Evolutionary conservation across 331 rosid genomes (phyloP), one percentile per base, ranked within the genome.

Genomic region (Quercus tomentella): DNA sequence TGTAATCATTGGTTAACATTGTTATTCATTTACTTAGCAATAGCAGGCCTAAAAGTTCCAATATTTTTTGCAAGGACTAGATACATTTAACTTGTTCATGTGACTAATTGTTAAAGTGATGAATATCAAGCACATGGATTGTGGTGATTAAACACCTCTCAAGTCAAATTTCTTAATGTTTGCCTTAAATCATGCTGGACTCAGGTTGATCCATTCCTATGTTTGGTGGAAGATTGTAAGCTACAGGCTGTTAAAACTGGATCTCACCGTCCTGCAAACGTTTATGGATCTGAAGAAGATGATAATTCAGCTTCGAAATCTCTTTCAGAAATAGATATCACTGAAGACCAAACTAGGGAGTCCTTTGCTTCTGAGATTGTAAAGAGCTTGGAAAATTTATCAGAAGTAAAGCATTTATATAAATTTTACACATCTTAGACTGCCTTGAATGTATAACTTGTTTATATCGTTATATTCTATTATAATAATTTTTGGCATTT

Each of bases 201-300:
- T 81, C 91, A 96, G 98, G 87, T 88, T 82, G 99, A 96, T 72
- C 99, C 99, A 31, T 96, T 91, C 89, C 94, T 96, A 75, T 80
- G 8, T n/a, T 79, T 96, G 76, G 87, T 88, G 72, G 98, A 86
- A 49, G 98, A 92, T 81, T 67, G 76, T 82, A 93, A 93, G 87
- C 86, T 96, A 87, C 90, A 88, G 76, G 91, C 89, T 81, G 87
- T 87, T 75, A 78, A 70, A 65, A 45, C 43, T 74, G 89, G 81
- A 82, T 83, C 86, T 31, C 79, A 80, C 37, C 73, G 65, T 79
- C 80, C 66, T n/a, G 77, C 76, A 73, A 81, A 83, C 77, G 63
- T 41, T 22, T 96, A 89, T 79, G 99, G 99, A 84, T 91, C 97
- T n/a, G 81, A 86, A 78, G 99, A 92, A 82, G 99, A 96, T 57